Conservation (phyloP, 257 asterid genomes). For the Cinchona pubescens region DNA sequence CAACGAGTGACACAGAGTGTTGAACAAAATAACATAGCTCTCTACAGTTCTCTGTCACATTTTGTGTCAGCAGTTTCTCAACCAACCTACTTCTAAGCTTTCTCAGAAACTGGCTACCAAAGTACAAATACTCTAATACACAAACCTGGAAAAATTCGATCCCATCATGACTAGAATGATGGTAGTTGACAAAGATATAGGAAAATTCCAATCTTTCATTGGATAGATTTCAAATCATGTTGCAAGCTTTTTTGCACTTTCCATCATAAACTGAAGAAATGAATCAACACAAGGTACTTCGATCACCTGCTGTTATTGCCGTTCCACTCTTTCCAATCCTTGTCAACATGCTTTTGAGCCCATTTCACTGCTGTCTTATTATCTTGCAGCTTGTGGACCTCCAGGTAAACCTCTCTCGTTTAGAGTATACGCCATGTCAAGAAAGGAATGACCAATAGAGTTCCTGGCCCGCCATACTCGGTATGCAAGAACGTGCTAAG, state of each 20-base stretch:
- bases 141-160: neutral
- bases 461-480: constrained; percentile 93
- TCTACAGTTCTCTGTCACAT: neutral
- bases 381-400: constrained; percentile 93
- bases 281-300: neutral
- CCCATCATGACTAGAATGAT: neutral
- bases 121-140: neutral
- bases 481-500: constrained; percentile 65
- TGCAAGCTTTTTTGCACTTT: constrained; percentile 1
- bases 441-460: constrained; percentile 75
- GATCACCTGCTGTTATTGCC: constrained; percentile 13
- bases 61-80: neutral
- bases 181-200: neutral
- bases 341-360: constrained; percentile 79
- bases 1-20: too few relatives aligned
- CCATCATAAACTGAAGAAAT: too few relatives aligned
- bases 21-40: too few relatives aligned
- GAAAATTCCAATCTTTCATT: neutral
- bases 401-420: constrained; percentile 83
- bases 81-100: neutral
- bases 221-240: neutral
- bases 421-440: constrained; percentile 83
- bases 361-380: constrained; percentile 84
- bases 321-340: constrained; percentile 86
- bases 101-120: too few relatives aligned